phyloP scores from a whole-genome alignment of 805 yeast species.

The Myxozyma kluyveri region DNA sequence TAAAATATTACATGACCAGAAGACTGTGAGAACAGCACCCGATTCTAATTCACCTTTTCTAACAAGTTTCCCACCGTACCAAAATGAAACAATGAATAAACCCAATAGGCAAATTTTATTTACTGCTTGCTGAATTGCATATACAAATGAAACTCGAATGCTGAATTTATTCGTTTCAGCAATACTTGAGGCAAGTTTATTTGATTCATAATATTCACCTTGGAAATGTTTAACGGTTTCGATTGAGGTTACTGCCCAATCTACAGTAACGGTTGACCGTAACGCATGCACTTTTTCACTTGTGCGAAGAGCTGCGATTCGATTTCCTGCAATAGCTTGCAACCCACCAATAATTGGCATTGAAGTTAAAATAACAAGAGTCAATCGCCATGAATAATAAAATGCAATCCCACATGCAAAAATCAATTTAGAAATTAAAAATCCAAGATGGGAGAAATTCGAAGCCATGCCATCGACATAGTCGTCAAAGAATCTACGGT shows the following conservation, averaged over 20 bases:
- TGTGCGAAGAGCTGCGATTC: slow-evolving; percentile 50
- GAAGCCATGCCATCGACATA: slow-evolving; percentile 17
- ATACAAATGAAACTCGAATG: slow-evolving; percentile 33
- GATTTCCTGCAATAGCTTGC: slow-evolving; percentile 51
- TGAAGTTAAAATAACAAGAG: slow-evolving; percentile 70
- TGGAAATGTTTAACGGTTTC: slow-evolving; percentile 60
- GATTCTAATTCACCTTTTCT: slow-evolving; percentile 49
- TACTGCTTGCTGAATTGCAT: slow-evolving; percentile 55
- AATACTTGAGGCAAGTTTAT: slow-evolving; percentile 40
- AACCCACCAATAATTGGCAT: slow-evolving; percentile 62
- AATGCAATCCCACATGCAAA: slow-evolving; percentile 56
- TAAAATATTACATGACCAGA: slow-evolving; percentile 74
- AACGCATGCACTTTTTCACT: slow-evolving; percentile 58
- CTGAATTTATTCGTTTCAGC: slow-evolving; percentile 41
- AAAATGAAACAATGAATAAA: slow-evolving; percentile 88
- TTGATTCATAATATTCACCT: slow-evolving; percentile 55
- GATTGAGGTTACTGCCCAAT: slow-evolving; percentile 67
- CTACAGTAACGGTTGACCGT: slow-evolving; percentile 56
- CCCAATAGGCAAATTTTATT: slow-evolving; percentile 57
- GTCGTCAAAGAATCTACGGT: slow-evolving; percentile 21
- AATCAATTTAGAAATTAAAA: slow-evolving; percentile 2
- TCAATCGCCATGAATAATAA: slow-evolving; percentile 78
- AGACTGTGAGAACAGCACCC: slow-evolving; percentile 74
- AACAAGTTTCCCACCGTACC: slow-evolving; percentile 80
- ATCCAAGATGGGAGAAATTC: slow-evolving; percentile 5